Base-by-base conservation (phyloP, 2,329 filamentous ascomycete genomes). In the Cladosporium sp. region DNA sequence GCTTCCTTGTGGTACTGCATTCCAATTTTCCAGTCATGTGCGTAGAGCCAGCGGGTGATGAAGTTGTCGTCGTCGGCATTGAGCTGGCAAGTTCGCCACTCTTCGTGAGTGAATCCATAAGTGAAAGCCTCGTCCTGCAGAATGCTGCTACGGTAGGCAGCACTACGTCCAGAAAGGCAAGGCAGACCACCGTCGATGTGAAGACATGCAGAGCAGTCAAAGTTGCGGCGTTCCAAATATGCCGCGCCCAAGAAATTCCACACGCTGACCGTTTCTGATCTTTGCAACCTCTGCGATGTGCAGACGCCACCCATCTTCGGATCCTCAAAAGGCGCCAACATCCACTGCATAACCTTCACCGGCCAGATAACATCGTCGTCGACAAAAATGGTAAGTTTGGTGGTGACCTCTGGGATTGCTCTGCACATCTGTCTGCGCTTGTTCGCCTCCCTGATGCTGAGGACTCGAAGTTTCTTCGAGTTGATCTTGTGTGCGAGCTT, bases 21-120 rank as follows among this genome's bases (percentile, higher is more conserved):
- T 81, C 90, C 93, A 20, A 92, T 97, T 77, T 95, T 91, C 90
- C 91, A 96, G 66, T 88, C 84, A 77, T 96, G 88, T 64, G 86
- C 89, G 66, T 97, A 92, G 69, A 97, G 83, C 93, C 93, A 97
- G 59, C 93, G 87, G 6, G 93, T 97, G 67, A 97, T 90, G 77
- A 97, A 97, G 77, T 97, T 97, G 80, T 97, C 93, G 74, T 97
- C 93, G 74, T 97, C 93, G 25, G 93, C 92, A 71, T 97, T 97
- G 61, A 97, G 82, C 69, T 92, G 92, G 76, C 88, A 96, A 68
- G 88, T 86, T 75, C 82, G 82, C 90, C 90, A 96, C 66, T 88
- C 88, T 77, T 97, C 93, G 58, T 92, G 91, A 65, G 90, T 92
- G 79, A 97, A 97, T 47, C 88, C 90, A 64, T 92, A 84, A 42